Conservation (phyloP, 768 basidiomycete species). For the Leucosporidium creatinivorum region DNA sequence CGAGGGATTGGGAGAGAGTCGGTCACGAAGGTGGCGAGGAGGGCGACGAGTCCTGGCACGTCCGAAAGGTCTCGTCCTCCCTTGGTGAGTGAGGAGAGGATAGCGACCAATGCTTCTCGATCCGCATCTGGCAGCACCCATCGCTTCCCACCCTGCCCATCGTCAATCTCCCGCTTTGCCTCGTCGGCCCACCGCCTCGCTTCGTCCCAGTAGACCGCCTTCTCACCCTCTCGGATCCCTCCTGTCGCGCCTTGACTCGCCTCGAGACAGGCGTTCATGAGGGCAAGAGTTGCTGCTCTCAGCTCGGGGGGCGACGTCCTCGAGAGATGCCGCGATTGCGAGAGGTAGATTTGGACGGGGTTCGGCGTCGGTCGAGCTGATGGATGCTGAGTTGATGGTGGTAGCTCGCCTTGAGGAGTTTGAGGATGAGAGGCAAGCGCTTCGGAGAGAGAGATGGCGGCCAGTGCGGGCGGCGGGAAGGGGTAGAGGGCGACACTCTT, state of each 20-base stretch:
- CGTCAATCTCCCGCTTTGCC: constrained; percentile 21
- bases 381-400: neutral
- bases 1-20: constrained; percentile 27
- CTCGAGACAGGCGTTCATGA: constrained; percentile 26
- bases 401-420: neutral
- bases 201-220: constrained; percentile 34
- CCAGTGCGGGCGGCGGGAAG: constrained; percentile 31
- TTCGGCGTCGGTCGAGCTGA: constrained; percentile 9
- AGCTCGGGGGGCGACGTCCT: constrained; percentile 2
- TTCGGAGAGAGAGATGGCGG: constrained; percentile 23
- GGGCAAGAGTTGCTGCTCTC: constrained; percentile 15
- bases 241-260: constrained; percentile 26
- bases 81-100: constrained; percentile 28
- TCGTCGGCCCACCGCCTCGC: constrained; percentile 30
- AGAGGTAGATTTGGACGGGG: constrained; percentile 31
- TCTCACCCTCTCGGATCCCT: constrained; percentile 28
- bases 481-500: constrained; percentile 26
- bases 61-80: constrained; percentile 36
- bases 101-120: constrained; percentile 32
- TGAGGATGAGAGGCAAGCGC: constrained; percentile 16
- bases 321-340: constrained; percentile 24
- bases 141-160: constrained; percentile 17
- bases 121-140: constrained; percentile 15
- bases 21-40: constrained; percentile 34
- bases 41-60: constrained; percentile 35